Conservation (phyloP, 345 rosid genomes). For the Eucalyptus coolabah region DNA sequence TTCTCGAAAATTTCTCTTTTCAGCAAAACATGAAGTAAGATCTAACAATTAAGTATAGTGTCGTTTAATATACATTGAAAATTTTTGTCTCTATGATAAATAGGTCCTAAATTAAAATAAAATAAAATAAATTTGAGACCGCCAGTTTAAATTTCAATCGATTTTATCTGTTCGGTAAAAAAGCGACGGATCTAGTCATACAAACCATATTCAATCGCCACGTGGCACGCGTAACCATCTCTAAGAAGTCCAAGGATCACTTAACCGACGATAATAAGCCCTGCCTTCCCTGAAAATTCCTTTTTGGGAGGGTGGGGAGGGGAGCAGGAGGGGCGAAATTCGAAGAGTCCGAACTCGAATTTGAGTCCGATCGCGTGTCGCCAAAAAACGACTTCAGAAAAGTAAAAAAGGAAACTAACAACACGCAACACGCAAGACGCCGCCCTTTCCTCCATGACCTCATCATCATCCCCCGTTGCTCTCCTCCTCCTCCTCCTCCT, state of each 20-base stretch:
- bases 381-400: background rate
- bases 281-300: background rate
- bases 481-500: fast-evolving
- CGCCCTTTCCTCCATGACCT: background rate
- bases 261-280: background rate
- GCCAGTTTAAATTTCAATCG: background rate
- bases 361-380: background rate
- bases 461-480: background rate
- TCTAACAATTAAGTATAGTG: background rate
- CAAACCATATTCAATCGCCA: background rate
- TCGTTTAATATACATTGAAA: background rate
- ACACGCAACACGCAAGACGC: background rate
- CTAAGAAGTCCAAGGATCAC: background rate
- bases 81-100: background rate
- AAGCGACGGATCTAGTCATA: background rate
- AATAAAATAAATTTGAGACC: background rate
- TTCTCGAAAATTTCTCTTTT: background rate
- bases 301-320: background rate
- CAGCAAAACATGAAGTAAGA: background rate
- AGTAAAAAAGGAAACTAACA: background rate
- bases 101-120: background rate
- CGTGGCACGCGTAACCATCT: background rate
- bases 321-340: background rate
- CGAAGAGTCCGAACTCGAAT: background rate
- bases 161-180: too few relatives aligned